Evolutionary conservation across 2,329 filamentous ascomycete species (phyloP).

Genomic region (Botrytis galanthina): DNA sequence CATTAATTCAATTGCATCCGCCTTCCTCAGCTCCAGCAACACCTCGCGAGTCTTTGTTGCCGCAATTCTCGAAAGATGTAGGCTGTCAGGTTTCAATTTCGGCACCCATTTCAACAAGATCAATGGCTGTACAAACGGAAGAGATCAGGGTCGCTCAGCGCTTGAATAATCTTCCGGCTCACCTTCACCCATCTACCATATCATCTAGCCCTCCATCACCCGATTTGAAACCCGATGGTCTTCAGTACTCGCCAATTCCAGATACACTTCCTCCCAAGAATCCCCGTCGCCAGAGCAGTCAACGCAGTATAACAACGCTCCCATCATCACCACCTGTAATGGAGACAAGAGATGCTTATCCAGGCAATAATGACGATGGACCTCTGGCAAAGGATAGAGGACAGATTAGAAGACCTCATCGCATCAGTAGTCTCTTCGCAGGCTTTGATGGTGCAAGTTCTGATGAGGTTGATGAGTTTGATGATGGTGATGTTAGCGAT

Average conservation of each 20-base stretch:
- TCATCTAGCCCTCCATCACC: slow-evolving; percentile 59
- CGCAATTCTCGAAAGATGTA: slow-evolving; percentile 79
- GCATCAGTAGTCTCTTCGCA: slow-evolving; percentile 82
- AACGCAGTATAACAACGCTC: slow-evolving; percentile 44
- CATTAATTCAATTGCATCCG: slow-evolving; percentile 84
- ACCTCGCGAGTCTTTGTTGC: slow-evolving; percentile 68
- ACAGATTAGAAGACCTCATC: slow-evolving; percentile 63
- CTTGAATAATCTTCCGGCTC: slow-evolving; percentile 68
- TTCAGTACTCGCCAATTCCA: slow-evolving; percentile 51
- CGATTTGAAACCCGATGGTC: slow-evolving; percentile 37
- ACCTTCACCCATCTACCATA: slow-evolving; percentile 77
- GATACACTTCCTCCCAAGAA: slow-evolving; percentile 58
- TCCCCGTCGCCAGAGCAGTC: slow-evolving; percentile 53
- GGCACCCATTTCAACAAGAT: slow-evolving; percentile 41
- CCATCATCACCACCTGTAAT: slow-evolving; percentile 49
- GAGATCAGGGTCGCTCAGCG: slow-evolving; percentile 82
- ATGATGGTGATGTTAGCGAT: slow-evolving; percentile 60
- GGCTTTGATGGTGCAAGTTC: slow-evolving; percentile 74
- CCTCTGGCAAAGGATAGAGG: slow-evolving; percentile 58
- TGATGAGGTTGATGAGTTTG: slow-evolving; percentile 63
- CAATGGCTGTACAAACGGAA: slow-evolving; percentile 74
- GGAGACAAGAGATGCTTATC: slow-evolving; percentile 64
- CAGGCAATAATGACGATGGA: slow-evolving; percentile 78
- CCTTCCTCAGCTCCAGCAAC: slow-evolving; percentile 81
- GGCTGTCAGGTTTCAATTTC: slow-evolving; percentile 72